Evolutionary conservation across 1,284 basidiomycete genomes (phyloP), one percentile per base, ranked within the genome.

Genomic region (Pseudozyma pruni): DNA sequence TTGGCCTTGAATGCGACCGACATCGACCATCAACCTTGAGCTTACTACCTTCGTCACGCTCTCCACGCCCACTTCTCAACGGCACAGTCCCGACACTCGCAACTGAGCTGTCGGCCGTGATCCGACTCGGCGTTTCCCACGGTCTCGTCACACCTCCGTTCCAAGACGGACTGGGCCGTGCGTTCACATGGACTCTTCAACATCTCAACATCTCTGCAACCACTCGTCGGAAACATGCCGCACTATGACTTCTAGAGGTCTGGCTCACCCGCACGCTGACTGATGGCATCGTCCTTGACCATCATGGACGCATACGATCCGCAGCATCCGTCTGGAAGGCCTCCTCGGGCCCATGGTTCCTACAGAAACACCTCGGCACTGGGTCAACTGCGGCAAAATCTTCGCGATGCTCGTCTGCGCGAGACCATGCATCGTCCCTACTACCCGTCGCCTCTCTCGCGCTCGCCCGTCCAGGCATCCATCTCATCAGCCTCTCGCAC

Each of bases 391-490:
- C 41, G 51, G 13, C 55, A 51, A n/a, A 54, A 57, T 27, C 25
- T 59, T 9, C 51, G 44, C 14, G 55, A 54, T 23, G 38, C 35
- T 10, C 51, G 44, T 10, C 29, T 54, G 16, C 62, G 56, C 16
- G 55, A 55, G 27, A 38, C 43, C 16, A 37, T 52, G 29, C 62
- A 72, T 52, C 54, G 56, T 0, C 69, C 69, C 17, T 45, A 57
- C 48, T 47, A 53, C 20, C 69, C 69, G 2, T 72, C 69, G n/a
- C 69, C 69, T 1, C 56, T 72, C 10, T 58, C 63, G 9, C 69
- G 59, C 34, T 59, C 63, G 20, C 69, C 69, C 1, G 14, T 72
- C 23, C 69, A 63, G n/a, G 69, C 63, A 8, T 72, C 69, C 17
- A 34, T 63, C 32, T 72, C 69, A 6, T 72, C 69, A 6, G 51